Evolutionary conservation across 1,284 basidiomycete genomes (phyloP).

Genomic region (Malassezia sympodialis): DNA sequence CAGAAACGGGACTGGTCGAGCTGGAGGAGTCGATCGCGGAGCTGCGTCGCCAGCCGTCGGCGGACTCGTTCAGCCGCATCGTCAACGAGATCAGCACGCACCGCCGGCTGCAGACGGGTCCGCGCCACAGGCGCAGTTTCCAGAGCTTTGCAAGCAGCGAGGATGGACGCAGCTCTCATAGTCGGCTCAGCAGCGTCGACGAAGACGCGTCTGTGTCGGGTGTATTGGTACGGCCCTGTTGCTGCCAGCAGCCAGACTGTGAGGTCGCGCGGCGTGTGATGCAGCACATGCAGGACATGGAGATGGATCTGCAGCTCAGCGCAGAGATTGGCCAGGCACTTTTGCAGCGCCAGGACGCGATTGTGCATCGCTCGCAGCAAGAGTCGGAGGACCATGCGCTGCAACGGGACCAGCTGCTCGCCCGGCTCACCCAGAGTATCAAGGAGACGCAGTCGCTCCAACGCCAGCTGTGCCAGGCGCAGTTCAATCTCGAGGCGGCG

Average conservation of each 20-base stretch:
- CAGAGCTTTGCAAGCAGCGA: conserved; percentile 14
- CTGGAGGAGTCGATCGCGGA: conserved; percentile 8
- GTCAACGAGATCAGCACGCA: conserved; percentile 15
- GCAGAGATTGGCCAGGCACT: conserved; percentile 80
- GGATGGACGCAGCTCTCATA: conserved; percentile 7
- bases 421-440: conserved; percentile 28
- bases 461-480: conserved; percentile 67
- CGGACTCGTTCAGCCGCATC: conserved; percentile 13
- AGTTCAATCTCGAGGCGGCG: conserved; percentile 69
- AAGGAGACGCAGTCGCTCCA: conserved; percentile 30
- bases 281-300: conserved; percentile 40
- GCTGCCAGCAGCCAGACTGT: conserved; percentile 37
- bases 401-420: conserved; percentile 36
- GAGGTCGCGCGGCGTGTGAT: conserved; percentile 30
- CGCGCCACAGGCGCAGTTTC: background rate
- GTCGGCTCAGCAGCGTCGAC: background rate
- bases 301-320: conserved; percentile 43
- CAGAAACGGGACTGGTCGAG: conserved; percentile 6
- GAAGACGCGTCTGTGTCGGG: background rate
- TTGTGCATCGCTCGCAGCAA: conserved; percentile 56
- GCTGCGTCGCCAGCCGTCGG: conserved; percentile 7
- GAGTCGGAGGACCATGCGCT: conserved; percentile 43
- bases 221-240: conserved; percentile 19
- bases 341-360: conserved; percentile 72
- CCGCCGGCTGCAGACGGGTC: background rate